These are phyloP conservation scores for Coniochaeta sp. DNA, from an alignment of 2,329 filamentous ascomycete species.

Conservation along the genomic window DNA sequence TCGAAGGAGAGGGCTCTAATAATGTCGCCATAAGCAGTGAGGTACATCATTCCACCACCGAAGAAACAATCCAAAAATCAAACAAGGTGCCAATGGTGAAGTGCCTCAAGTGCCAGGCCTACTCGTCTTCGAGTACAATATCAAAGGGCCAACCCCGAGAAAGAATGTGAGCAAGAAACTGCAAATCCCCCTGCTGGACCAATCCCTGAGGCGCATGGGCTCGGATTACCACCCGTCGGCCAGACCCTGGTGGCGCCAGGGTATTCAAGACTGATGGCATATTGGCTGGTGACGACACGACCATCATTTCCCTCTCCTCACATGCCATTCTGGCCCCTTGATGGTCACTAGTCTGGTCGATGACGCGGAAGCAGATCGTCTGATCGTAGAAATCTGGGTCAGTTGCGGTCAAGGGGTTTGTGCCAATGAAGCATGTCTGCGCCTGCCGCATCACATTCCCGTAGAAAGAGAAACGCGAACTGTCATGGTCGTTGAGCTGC, in stretches of 20 bases:
- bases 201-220: neutral
- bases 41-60: neutral
- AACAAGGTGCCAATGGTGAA: no score
- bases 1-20: no score
- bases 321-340: neutral
- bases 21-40: neutral
- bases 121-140: neutral
- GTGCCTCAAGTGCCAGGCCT: neutral
- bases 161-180: neutral
- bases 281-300: neutral
- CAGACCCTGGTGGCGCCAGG: neutral
- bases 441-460: neutral
- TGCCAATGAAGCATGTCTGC: neutral
- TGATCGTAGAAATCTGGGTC: neutral
- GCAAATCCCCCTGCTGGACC: neutral
- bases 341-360: neutral
- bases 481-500: neutral
- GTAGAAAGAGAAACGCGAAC: neutral
- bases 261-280: neutral
- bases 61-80: neutral
- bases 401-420: neutral
- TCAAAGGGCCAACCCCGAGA: neutral
- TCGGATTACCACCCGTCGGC: neutral
- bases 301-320: neutral
- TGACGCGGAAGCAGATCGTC: neutral